These are phyloP conservation scores for Yamadazyma trypodendri DNA, from an alignment of 1,139 yeast species.

Conservation along the genomic window DNA sequence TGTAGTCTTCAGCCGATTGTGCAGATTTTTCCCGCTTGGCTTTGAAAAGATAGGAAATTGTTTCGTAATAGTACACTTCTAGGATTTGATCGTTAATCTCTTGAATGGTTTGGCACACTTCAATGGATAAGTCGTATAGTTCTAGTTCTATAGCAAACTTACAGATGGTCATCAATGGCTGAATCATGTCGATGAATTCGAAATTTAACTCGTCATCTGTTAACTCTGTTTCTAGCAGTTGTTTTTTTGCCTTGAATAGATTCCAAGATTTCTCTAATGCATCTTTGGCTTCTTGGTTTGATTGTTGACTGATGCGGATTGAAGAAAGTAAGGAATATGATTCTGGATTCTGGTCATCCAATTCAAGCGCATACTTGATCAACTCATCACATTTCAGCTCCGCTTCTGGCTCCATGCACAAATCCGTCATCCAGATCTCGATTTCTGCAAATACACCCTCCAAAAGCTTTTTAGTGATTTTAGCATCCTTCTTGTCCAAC, in stretches of 20 bases:
- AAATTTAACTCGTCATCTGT: slow-evolving; percentile 30
- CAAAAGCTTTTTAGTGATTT: slow-evolving; percentile 55
- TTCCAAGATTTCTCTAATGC: slow-evolving; percentile 77
- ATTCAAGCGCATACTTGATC: slow-evolving; percentile 61
- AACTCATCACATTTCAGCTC: slow-evolving; percentile 76
- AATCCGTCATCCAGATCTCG: slow-evolving; percentile 99
- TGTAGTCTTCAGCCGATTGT: slow-evolving; percentile 40
- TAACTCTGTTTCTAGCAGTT: slow-evolving; percentile 47
- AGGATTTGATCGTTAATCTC: slow-evolving; percentile 81
- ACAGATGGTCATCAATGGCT: slow-evolving; percentile 67
- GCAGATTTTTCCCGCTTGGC: slow-evolving; percentile 39
- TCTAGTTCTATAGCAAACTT: slow-evolving; percentile 79
- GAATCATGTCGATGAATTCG: slow-evolving; percentile 62
- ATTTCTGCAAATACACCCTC: slow-evolving; percentile 82
- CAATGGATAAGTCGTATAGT: slow-evolving; percentile 60
- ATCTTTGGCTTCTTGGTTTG: slow-evolving; percentile 65
- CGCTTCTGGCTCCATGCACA: slow-evolving; percentile 92
- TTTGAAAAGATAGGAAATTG: slow-evolving; percentile 64
- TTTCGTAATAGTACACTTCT: slow-evolving; percentile 80
- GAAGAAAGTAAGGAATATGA: slow-evolving; percentile 82
- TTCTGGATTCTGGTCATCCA: slow-evolving; percentile 69
- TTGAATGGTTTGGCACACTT: slow-evolving; percentile 59
- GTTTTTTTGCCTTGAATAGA: slow-evolving; percentile 54
- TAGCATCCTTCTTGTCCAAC: slow-evolving; percentile 29
- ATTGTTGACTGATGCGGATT: slow-evolving; percentile 85